Base-by-base conservation (phyloP, 495 filamentous ascomycete genomes). In the Niebla homalea region DNA sequence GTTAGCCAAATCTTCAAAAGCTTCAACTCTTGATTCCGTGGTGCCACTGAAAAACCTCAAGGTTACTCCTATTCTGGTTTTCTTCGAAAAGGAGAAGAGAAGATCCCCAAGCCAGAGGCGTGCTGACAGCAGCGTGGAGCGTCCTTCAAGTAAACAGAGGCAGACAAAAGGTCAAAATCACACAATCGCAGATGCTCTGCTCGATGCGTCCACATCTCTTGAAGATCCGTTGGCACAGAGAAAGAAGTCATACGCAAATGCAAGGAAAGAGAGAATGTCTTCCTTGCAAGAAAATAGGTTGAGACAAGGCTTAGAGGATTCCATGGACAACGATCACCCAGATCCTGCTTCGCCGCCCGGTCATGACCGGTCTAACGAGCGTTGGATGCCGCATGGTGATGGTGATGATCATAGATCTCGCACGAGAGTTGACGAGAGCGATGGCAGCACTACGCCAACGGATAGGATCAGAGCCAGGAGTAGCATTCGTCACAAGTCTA, bases 171-270 rank as follows among this genome's bases (percentile, higher is more conserved):
- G 57, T 23, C 76, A 64, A 15, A 77, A 79, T 16, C 79, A 81
- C 60, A 94, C 89, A 0, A 92, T 99, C 49, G 77, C 84, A 20
- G 89, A 96, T 64, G 90, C 92, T 7, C 69, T 99, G 5, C 71
- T 93, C 8, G 93, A 99, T 65, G 92, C 93, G 15, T 93, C 89
- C 2, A 88, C 85, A 61, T 86, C 85, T 1, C 87, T 92, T 54
- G 84, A 94, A 59, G 79, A 82, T 52, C 69, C 77, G 1, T 57
- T 79, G 4, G 67, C 67, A n/a, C 70, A 73, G 54, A 73, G 77
- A 60, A 69, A 80, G 56, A 70, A 74, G 59, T 72, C 73, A 45
- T 67, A 76, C 46, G 52, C 72, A 55, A 73, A 71, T 64, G 71
- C 56, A 62, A 71, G 69, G 66, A 78, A 60, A 60, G 69, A 65